Evolutionary conservation across 108 stramenopile genomes (phyloP), one percentile per base, ranked within the genome.

Genomic region (Cylindrotheca fusiformis): DNA sequence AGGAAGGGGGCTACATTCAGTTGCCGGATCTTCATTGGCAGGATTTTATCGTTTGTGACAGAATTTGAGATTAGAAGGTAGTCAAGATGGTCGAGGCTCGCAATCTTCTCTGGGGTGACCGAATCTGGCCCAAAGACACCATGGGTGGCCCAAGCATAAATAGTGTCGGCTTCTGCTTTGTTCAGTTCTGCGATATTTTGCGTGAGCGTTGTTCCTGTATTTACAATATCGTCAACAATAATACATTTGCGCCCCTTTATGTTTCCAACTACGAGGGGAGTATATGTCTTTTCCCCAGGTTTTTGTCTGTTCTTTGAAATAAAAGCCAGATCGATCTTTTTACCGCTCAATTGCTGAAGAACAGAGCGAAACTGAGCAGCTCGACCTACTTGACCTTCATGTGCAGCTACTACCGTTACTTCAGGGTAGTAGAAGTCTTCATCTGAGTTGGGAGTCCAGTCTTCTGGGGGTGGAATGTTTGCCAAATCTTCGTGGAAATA

Each of bases 141-240:
- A 63, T 95, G 93, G 1, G 93, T 91, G 6, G 90, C 84, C 88
- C 90, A 95, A 14, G 86, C 90, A 54, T 89, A 89, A n/a, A 91
- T 74, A 19, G 76, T 69, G 6, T 81, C 69, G 3, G 89, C 89
- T 6, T 90, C 93, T 5, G 69, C 44, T 52, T 90, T 76, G 19
- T 76, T 55, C 19, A 91, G 54, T 54, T 74, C 74, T 23, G 79
- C 52, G 6, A 91, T 76, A 36, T 84, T 82, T 47, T 60, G 71
- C 33, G 55, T 63, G 60, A 95, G 59, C 12, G 93, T 95, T 20
- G 75, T 74, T 19, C 93, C 93, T 0, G 90, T 90, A 54, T 84
- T 90, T 21, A 95, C 79, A 51, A 95, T 90, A 67, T 95, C 93
- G 65, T 95, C 93, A 46, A 95, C 88, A 36, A 95, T 71, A 55